phyloP scores from a whole-genome alignment of 1,139 yeast genomes.

The Geotrichum candidum region DNA sequence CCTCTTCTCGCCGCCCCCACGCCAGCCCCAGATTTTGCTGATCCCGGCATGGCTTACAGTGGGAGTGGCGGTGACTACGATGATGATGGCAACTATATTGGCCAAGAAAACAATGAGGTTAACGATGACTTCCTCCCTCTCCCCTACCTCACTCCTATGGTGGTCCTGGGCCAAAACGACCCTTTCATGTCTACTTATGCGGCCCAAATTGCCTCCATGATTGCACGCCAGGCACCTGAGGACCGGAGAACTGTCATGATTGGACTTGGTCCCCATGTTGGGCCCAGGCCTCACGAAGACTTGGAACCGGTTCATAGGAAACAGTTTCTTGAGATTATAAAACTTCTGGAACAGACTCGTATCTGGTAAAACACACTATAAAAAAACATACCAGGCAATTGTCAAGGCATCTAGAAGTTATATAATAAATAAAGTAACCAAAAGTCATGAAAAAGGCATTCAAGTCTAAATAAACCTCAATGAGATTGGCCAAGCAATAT shows the following conservation, averaged over 20 bases:
- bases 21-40: slow-evolving; percentile 10
- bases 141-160: slow-evolving; percentile 34
- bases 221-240: slow-evolving; percentile 34
- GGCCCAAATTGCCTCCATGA: slow-evolving; percentile 34
- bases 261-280: slow-evolving; percentile 34
- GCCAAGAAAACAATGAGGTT: slow-evolving; percentile 17
- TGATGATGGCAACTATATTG: slow-evolving; percentile 13
- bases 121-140: slow-evolving; percentile 30
- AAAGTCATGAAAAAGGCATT: background rate
- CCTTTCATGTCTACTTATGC: slow-evolving; percentile 33
- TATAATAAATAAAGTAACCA: background rate
- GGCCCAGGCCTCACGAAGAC: slow-evolving; percentile 25
- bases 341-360: slow-evolving; percentile 7
- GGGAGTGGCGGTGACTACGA: slow-evolving; percentile 7
- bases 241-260: slow-evolving; percentile 35
- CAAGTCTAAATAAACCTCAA: background rate
- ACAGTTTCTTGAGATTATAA: slow-evolving; percentile 31
- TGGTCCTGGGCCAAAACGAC: slow-evolving; percentile 33
- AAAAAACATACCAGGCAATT: background rate
- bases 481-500: background rate
- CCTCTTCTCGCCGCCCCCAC: slow-evolving; percentile 25
- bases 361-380: slow-evolving; percentile 8
- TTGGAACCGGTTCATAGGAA: slow-evolving; percentile 28
- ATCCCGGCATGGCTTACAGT: slow-evolving; percentile 1
- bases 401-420: background rate